Conservation (phyloP, 371 early-diverging fungal species). For the Actinomortierella wolfii region DNA sequence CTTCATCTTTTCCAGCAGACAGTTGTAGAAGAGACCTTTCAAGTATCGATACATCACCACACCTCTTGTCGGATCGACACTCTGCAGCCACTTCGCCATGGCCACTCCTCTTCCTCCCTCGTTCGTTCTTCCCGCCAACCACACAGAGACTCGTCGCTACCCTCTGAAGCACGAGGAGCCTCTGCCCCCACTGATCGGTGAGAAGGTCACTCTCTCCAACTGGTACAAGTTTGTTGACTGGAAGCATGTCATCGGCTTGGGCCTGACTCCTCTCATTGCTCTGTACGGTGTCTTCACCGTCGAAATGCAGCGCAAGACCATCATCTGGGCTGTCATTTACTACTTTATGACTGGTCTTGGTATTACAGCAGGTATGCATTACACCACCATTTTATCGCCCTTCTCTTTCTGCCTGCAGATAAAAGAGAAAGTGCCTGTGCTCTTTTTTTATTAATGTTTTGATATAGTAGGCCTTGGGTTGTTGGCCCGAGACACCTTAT, state of each 20-base stretch:
- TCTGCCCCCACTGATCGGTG: constrained; percentile 57
- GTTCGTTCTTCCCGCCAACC: constrained; percentile 39
- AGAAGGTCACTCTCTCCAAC: constrained; percentile 55
- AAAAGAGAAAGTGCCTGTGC: too few relatives aligned
- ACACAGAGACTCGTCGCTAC: constrained; percentile 37
- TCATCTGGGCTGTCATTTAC: constrained; percentile 75
- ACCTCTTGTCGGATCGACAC: neutral
- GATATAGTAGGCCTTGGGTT: too few relatives aligned
- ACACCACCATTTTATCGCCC: too few relatives aligned
- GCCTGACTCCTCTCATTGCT: constrained; percentile 78
- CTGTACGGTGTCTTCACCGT: constrained; percentile 81
- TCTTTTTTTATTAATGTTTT: too few relatives aligned
- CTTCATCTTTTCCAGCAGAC: too few relatives aligned
- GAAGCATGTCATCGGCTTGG: constrained; percentile 75
- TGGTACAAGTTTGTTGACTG: constrained; percentile 76
- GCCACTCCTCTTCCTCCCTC: constrained; percentile 41
- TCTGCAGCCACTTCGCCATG: constrained; percentile 10
- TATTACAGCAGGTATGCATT: constrained; percentile 89
- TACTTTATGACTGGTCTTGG: constrained; percentile 89
- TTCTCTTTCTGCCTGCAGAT: too few relatives aligned
- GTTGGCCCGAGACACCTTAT: too few relatives aligned
- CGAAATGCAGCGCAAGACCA: constrained; percentile 68
- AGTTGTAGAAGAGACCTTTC: too few relatives aligned
- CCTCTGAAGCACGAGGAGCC: constrained; percentile 34
- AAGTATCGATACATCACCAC: neutral